Conservation (phyloP, 1,284 basidiomycete species). For the Tilletia walkeri region DNA sequence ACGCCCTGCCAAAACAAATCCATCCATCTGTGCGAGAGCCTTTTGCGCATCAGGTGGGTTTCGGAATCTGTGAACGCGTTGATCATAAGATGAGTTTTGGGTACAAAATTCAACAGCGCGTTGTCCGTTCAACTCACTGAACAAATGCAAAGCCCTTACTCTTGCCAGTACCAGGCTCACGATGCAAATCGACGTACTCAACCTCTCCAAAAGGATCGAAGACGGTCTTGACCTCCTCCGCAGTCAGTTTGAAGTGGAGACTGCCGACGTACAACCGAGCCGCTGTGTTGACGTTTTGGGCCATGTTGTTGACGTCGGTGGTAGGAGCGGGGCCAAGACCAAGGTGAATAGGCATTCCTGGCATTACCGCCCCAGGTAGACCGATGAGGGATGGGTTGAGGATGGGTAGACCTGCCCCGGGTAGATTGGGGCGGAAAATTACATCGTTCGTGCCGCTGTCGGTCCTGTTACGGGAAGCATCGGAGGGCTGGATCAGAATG, state of each 20-base stretch:
- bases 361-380: neutral
- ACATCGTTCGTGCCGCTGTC: conserved; percentile 18
- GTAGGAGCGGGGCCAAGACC: conserved; percentile 15
- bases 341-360: conserved; percentile 30
- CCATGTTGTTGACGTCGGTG: neutral
- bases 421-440: conserved; percentile 27
- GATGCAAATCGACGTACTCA: conserved; percentile 95
- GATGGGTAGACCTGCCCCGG: neutral
- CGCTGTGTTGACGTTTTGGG: conserved; percentile 58
- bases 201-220: conserved; percentile 97
- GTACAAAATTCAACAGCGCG: too few species aligned
- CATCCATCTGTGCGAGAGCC: conserved; percentile 97
- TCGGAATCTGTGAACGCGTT: conserved; percentile 60
- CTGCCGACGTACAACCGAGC: conserved; percentile 91
- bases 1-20: conserved; percentile 91
- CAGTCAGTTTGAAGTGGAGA: conserved; percentile 90
- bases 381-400: conserved; percentile 6
- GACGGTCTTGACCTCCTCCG: conserved; percentile 94
- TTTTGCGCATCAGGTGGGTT: conserved; percentile 86
- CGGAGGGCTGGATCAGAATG: conserved; percentile 90
- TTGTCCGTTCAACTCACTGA: conserved; percentile 62
- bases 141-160: conserved; percentile 98
- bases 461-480: conserved; percentile 82
- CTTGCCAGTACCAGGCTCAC: conserved; percentile 81
- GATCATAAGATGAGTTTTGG: neutral